Evolutionary conservation across 2,329 filamentous ascomycete species (phyloP), one percentile per base, ranked within the genome.

Genomic region (Fusarium neocosmosporiellum): DNA sequence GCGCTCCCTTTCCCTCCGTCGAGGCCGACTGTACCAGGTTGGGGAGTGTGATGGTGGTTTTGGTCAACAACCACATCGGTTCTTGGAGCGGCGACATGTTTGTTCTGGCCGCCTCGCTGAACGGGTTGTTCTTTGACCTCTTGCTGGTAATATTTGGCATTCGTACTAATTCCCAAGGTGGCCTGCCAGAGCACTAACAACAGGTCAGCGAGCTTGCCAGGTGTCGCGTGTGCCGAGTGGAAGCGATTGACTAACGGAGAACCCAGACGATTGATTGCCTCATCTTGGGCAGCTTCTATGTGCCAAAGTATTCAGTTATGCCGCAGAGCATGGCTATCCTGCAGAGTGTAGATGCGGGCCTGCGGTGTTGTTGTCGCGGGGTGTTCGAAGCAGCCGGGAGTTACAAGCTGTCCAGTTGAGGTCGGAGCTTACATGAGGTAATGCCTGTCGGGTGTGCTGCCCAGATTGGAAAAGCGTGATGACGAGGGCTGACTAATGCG

Each of bases 111-210:
- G 34, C 70, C 68, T 53, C 65, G 68, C 34, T 78, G 77, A n/a
- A 78, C 66, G 13, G 73, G 71, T 1, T 77, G 78, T 43, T 83
- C 80, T 34, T 75, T 73, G 6, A 80, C 72, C 11, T 75, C 77
- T 27, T 81, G 76, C 62, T 82, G 71, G 65, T 81, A 81, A 54
- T 83, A 79, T 69, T 85, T 83, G 46, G 81, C 80, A 65, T 84
- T 81, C 37, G 83, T 82, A 70, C 77, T 76, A 64, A 82, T 71
- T 66, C 83, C 80, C 59, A 78, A 77, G 59, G 79, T 77, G 54
- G 78, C 81, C 84, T 87, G 85, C 84, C 83, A 81, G 61, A 87
- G 85, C 83, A 87, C 85, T 87, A 73, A 59, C 27, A 69, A 53
- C 33, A 64, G 66, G 74, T 81, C 63, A 80, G 78, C 67, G 73